A percentile compares a stretch with the other conserved stretches of the same genome.
Evolutionary conservation across 164 flowering plant species (phyloP).

Genomic region (Dillenia turbinata): DNA sequence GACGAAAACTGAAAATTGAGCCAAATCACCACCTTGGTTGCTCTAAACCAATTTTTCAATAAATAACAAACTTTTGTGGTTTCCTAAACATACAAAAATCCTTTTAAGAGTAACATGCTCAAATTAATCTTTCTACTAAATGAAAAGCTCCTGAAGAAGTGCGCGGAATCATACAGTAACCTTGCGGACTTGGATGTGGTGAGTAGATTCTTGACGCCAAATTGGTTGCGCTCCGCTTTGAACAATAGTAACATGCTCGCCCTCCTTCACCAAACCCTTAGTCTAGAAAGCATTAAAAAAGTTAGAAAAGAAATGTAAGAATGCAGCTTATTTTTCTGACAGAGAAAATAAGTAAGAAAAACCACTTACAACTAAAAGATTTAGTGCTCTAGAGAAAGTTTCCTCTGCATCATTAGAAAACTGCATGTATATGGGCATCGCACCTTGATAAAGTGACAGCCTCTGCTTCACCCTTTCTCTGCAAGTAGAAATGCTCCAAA

Average conservation of each 20-base stretch:
- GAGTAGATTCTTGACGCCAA: slow-evolving; percentile 89
- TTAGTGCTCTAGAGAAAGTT: slow-evolving; percentile 77
- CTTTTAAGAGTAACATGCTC: too few species aligned
- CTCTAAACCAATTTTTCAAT: too few species aligned
- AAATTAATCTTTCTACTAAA: too few species aligned
- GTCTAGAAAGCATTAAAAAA: slow-evolving; percentile 31
- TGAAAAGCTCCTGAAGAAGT: too few species aligned
- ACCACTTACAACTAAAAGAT: slow-evolving; percentile 53
- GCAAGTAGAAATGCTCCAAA: slow-evolving; percentile 18
- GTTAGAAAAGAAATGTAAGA: neutral
- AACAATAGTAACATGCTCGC: slow-evolving; percentile 81
- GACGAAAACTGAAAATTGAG: too few species aligned
- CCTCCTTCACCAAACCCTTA: slow-evolving; percentile 55
- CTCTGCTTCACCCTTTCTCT: slow-evolving; percentile 87
- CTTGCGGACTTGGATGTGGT: slow-evolving; percentile 90
- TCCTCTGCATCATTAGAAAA: slow-evolving; percentile 91
- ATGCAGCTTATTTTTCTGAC: neutral
- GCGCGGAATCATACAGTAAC: slow-evolving; percentile 13
- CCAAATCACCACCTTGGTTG: too few species aligned
- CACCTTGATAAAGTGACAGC: slow-evolving; percentile 84
- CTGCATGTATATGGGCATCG: slow-evolving; percentile 77
- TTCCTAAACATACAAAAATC: too few species aligned
- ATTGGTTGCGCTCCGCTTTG: slow-evolving; percentile 96
- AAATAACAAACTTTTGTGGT: too few species aligned
- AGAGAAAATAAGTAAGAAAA: neutral